Percentiles rank a stretch among this genome's conserved stretches.
phyloP scores from a whole-genome alignment of 2,329 filamentous ascomycete species.

The Dactylellina drechsleri region DNA sequence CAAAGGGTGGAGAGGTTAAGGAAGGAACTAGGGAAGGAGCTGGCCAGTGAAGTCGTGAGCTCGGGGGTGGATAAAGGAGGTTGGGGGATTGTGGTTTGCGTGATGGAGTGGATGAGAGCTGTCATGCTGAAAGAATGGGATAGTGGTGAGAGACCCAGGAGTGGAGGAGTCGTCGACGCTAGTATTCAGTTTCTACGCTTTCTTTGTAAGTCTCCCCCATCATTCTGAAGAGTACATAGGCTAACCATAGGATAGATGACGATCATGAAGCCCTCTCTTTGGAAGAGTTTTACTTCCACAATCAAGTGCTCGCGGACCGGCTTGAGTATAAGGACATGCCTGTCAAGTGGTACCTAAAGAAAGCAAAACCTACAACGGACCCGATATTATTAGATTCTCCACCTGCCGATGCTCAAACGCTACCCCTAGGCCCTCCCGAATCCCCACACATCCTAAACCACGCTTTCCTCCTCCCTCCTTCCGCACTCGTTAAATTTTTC shows the following conservation, averaged over 20 bases:
- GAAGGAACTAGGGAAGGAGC: constrained; percentile 58
- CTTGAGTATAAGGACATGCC: constrained; percentile 80
- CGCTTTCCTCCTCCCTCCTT: constrained; percentile 79
- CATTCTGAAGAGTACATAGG: background rate
- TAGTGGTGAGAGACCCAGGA: constrained; percentile 75
- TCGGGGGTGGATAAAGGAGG: constrained; percentile 66
- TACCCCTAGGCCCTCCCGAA: constrained; percentile 67
- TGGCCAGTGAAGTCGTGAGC: constrained; percentile 70
- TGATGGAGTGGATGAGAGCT: constrained; percentile 76
- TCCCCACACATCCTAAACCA: constrained; percentile 79
- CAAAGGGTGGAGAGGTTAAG: constrained; percentile 47
- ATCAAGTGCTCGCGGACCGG: constrained; percentile 78
- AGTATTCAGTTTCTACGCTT: constrained; percentile 78
- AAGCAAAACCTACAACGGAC: constrained; percentile 59
- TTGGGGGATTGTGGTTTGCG: constrained; percentile 60
- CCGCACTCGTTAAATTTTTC: constrained; percentile 82
- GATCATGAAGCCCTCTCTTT: constrained; percentile 73
- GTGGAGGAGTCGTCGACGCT: constrained; percentile 77
- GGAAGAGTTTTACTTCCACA: constrained; percentile 75
- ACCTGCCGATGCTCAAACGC: background rate
- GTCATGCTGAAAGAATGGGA: constrained; percentile 84
- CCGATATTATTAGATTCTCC: constrained; percentile 17
- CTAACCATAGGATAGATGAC: constrained; percentile 65
- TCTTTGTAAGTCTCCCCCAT: constrained; percentile 71
- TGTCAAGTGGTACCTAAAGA: constrained; percentile 74